Base-by-base conservation (phyloP, 306 rosid genomes). In the Begonia masoniana region DNA sequence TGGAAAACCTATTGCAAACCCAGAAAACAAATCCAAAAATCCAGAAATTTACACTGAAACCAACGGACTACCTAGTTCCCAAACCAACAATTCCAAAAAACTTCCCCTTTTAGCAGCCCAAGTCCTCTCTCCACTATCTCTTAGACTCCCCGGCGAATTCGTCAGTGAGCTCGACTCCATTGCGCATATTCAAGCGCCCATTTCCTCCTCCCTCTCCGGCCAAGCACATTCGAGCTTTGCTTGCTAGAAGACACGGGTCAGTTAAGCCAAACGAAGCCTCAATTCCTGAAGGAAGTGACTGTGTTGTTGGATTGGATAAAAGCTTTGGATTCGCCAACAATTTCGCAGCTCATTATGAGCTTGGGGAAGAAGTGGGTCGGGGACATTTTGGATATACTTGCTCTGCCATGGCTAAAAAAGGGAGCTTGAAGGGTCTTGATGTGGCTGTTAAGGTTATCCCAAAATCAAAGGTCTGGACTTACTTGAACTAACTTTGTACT, bases 181-280 rank as follows among this genome's bases (percentile, higher is more conserved):
- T 77, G 60, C 68, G 82, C 7, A 56, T 84, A 61, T 77, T 78
- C 64, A 77, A 71, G 58, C 73, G 91, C n/a, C 94, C 96, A 7
- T 87, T 87, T 48, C 96, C 96, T 2, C 96, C 96, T 26, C 96
- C 96, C 10, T 87, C 96, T 2, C 96, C 96, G 21, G 96, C 94
- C 0, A 87, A 87, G 76, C 96, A 87, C 75, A 87, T 87, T 55
- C 74, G 84, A 50, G 91, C 94, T 4, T 42, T 87, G 62, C 79
- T 87, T 0, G 91, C 94, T 10, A 63, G 94, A 17, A 50, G 96
- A 15, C 94, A 87, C 8, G 94, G 94, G 12, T 76, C 89, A 0
- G 83, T 74, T 47, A 87, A 87, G 94, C 91, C 91, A 35, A 87
- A 83, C 55, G 83, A 81, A 36, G 96, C 85, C 12, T 52, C 96